phyloP scores from a whole-genome alignment of 306 rosid genomes.

The Styphnolobium japonicum region DNA sequence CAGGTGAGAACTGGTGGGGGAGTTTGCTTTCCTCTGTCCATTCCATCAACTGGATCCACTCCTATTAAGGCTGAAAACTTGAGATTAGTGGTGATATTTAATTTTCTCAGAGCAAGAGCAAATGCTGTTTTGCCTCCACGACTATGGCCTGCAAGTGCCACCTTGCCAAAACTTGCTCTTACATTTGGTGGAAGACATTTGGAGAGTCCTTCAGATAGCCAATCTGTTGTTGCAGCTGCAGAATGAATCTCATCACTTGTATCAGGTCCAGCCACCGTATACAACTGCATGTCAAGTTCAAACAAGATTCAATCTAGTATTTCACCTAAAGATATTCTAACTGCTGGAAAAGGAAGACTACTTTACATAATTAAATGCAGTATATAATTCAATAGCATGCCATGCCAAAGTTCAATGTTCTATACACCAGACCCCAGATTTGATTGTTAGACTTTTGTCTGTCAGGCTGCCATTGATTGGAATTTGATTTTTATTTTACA shows the following conservation, averaged over 20 bases:
- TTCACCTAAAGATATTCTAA: background rate
- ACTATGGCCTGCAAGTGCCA: slow-evolving; percentile 79
- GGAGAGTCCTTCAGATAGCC: slow-evolving; percentile 64
- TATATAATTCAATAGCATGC: background rate
- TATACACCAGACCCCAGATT: background rate
- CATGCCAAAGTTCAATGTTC: background rate
- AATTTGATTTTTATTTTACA: too few species aligned
- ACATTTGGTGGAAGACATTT: slow-evolving; percentile 51
- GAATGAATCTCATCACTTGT: slow-evolving; percentile 57
- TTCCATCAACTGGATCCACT: slow-evolving; percentile 92
- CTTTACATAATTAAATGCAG: background rate
- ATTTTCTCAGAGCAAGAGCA: slow-evolving; percentile 58
- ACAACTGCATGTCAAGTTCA: slow-evolving; percentile 56
- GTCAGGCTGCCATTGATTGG: background rate
- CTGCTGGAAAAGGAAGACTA: background rate
- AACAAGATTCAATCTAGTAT: background rate
- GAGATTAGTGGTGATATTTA: slow-evolving; percentile 33
- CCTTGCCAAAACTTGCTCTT: slow-evolving; percentile 45
- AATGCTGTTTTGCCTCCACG: slow-evolving; percentile 87
- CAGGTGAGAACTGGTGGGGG: slow-evolving; percentile 80
- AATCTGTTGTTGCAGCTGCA: slow-evolving; percentile 58
- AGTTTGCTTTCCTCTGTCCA: slow-evolving; percentile 68
- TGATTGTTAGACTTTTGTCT: background rate
- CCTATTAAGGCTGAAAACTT: slow-evolving; percentile 76
- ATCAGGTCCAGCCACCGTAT: slow-evolving; percentile 63